phyloP scores from a whole-genome alignment of 2,329 filamentous ascomycete genomes.

The Leptographium wingfieldii region DNA sequence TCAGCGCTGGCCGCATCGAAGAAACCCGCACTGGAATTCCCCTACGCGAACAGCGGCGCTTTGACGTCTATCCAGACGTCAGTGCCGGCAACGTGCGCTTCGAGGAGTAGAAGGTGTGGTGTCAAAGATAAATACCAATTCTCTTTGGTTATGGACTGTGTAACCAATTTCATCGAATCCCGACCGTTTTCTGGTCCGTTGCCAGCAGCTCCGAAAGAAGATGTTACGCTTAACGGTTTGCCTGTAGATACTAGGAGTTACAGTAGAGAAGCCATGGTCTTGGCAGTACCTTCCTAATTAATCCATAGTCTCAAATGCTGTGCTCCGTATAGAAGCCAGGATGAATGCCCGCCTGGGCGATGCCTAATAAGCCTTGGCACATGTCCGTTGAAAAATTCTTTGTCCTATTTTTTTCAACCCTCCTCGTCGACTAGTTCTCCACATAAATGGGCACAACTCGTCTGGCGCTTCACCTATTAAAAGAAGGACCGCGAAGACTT shows the following conservation, averaged over 20 bases:
- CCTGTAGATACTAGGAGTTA: too few species aligned
- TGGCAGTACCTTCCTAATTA: too few species aligned
- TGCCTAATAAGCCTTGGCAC: not conserved
- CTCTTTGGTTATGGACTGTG: too few species aligned
- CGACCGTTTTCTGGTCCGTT: too few species aligned
- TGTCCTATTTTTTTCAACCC: not conserved
- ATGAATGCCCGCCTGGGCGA: not conserved
- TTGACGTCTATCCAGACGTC: conserved; percentile 92
- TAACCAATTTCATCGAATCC: too few species aligned
- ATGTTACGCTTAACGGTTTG: too few species aligned
- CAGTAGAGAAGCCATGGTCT: too few species aligned
- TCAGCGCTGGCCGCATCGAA: conserved; percentile 56
- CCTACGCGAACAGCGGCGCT: conserved; percentile 70
- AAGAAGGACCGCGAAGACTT: not conserved
- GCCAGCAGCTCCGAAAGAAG: too few species aligned
- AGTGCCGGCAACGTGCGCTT: conserved; percentile 40
- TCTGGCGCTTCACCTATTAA: not conserved
- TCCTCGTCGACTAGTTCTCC: not conserved
- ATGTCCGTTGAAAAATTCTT: not conserved
- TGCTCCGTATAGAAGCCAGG: too few species aligned
- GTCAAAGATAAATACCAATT: too few species aligned
- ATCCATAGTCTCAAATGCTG: too few species aligned
- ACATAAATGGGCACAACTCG: not conserved
- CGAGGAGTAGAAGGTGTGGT: not conserved
- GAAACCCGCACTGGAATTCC: conserved; percentile 75